Base-by-base conservation (phyloP, 139 green algal genomes). In the Desmodesmus armatus region DNA sequence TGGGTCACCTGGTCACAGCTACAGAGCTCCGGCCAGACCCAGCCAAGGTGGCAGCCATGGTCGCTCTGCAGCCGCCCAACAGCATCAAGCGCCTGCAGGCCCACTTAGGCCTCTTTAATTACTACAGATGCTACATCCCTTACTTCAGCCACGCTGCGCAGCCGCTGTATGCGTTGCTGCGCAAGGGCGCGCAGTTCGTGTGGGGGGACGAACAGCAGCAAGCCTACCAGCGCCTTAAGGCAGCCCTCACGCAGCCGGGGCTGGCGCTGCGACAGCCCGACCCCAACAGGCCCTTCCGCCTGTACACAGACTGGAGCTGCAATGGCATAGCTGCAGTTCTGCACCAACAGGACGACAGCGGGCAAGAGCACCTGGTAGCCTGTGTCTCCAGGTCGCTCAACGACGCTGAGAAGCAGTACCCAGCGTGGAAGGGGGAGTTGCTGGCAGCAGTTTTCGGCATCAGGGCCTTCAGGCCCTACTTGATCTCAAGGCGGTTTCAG, bases 11-110 rank as follows among this genome's bases (percentile, higher is more conserved):
- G 31, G 70, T 93, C 3, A 67, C 53, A 31, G 13, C 31, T 5
- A 23, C 82, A 19, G 90, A 76, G 25, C 31, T 91, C 3, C 44
- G 33, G 13, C 73, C 79, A 17, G 33, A 83, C 31, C n/a, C 65
- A 0, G 72, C 76, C 40, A 91, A 93, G 35, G 62, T 89, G 2
- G n/a, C 70, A 4, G 85, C 78, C 40, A 87, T 94, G 7, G n/a
- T 37, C 6, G 69, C 66, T 3, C 29, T 92, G 58, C 80, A 35
- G 5, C 77, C 7, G 84, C 89, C 41, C 69, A 6, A 4, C 83
- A 78, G 75, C 37, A 83, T 29, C 53, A 69, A 25, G n/a, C 58
- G 90, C 60, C n/a, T 90, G 37, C 81, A 69, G 13, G 43, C 17
- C 19, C 78, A 85, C 7, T 27, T 92, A 19, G 86, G 89, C 9